Percentiles rank a stretch among this genome's conserved stretches.
These are phyloP conservation scores for Cryptosporidium tyzzeri DNA, from an alignment of 169 alveolate species.

Conservation along the genomic window DNA sequence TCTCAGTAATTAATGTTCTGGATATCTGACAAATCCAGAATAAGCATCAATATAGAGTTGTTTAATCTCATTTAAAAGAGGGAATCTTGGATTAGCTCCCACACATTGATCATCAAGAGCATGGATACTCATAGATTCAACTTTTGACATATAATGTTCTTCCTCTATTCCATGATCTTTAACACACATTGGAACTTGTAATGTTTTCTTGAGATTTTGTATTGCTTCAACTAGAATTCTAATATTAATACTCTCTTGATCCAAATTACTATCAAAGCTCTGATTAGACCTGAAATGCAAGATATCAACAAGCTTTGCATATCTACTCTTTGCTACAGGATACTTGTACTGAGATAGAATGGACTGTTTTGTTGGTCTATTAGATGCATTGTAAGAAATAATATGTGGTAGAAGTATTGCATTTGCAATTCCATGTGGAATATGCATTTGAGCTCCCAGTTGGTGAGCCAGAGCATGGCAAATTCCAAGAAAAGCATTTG, in stretches of 20 bases:
- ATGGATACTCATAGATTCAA: slow-evolving; percentile 63
- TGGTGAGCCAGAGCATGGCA: slow-evolving; percentile 78
- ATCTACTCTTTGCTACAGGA: slow-evolving; percentile 70
- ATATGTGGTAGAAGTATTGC: slow-evolving; percentile 73
- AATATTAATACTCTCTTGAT: slow-evolving; percentile 57
- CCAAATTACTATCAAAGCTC: slow-evolving; percentile 18
- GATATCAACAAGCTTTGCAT: slow-evolving; percentile 51
- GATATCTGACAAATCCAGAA: slow-evolving; percentile 46
- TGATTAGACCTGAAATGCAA: slow-evolving; percentile 19
- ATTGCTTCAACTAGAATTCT: slow-evolving; percentile 52
- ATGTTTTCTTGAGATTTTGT: slow-evolving; percentile 50
- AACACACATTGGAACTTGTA: slow-evolving; percentile 64
- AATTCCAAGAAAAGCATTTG: slow-evolving; percentile 77
- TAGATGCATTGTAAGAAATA: slow-evolving; percentile 65
- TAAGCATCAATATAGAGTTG: slow-evolving; percentile 67
- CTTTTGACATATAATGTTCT: slow-evolving; percentile 59
- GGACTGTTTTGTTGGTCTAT: slow-evolving; percentile 63
- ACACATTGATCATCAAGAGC: slow-evolving; percentile 77
- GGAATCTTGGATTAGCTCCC: slow-evolving; percentile 76
- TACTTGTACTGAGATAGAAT: slow-evolving; percentile 58
- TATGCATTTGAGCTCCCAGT: slow-evolving; percentile 72
- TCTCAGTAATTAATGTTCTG: slow-evolving; percentile 5
- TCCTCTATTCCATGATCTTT: slow-evolving; percentile 71
- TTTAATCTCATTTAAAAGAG: slow-evolving; percentile 67
- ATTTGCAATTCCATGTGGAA: slow-evolving; percentile 77